These are phyloP conservation scores for Pinguiococcus pyrenoidosus DNA, from an alignment of 108 stramenopile species.

Conservation along the genomic window DNA sequence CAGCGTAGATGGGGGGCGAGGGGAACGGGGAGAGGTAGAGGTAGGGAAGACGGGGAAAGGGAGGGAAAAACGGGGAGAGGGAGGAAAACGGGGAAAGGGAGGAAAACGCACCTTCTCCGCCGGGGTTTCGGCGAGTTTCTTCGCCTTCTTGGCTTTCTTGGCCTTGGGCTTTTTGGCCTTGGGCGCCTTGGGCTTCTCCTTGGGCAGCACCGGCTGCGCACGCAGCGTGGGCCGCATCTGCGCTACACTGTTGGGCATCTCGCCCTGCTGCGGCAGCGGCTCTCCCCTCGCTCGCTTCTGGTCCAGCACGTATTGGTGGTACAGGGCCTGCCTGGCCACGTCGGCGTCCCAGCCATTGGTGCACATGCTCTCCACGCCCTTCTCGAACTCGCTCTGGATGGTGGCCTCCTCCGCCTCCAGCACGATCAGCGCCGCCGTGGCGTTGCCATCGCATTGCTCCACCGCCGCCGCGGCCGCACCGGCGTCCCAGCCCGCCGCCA, in stretches of 20 bases:
- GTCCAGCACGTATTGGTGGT: slow-evolving; percentile 25
- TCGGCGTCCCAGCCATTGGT: slow-evolving; percentile 31
- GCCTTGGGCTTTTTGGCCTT: neutral
- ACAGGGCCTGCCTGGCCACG: slow-evolving; percentile 26
- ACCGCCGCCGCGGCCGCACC: neutral
- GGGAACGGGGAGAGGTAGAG: no score
- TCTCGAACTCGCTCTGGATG: neutral
- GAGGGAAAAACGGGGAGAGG: no score
- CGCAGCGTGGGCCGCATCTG: neutral
- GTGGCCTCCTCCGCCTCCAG: neutral
- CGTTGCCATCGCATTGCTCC: neutral
- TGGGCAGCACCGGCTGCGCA: neutral
- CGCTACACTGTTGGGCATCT: slow-evolving; percentile 1
- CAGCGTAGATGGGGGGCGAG: no score
- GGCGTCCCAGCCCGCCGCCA: neutral
- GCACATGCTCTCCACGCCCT: slow-evolving; percentile 10
- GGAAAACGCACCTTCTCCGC: no score
- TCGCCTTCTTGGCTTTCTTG: neutral
- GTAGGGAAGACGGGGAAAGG: no score
- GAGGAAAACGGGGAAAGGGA: no score
- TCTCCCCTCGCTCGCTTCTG: slow-evolving; percentile 6
- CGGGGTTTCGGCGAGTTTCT: no score
- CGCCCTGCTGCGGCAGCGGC: slow-evolving; percentile 8
- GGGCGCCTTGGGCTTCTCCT: neutral
- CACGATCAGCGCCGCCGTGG: neutral